A percentile compares a stretch with the other conserved stretches of the same genome.
Evolutionary conservation across 148 eudicot species (phyloP).

Genomic region (Rhododendron simsii): DNA sequence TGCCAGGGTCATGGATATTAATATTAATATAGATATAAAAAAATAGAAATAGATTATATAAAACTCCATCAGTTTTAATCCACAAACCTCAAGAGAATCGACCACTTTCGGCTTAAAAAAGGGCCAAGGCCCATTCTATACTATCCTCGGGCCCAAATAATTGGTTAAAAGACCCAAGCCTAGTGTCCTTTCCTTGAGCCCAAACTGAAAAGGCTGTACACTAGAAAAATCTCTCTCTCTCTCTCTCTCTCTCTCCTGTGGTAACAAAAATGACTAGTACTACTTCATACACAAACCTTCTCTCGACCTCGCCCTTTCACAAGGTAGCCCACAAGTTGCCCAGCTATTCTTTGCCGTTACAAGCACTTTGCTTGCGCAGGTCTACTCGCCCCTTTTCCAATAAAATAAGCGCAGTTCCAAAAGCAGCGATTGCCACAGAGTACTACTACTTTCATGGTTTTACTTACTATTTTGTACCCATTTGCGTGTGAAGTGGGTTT

Average conservation of each 20-base stretch:
- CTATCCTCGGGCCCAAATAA: background rate
- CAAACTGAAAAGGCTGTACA: background rate
- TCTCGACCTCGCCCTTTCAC: background rate
- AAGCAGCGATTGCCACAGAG: background rate
- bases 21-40: too few relatives aligned
- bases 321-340: background rate
- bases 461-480: too few relatives aligned
- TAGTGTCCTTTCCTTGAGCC: background rate
- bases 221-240: background rate
- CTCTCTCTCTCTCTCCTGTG: too few relatives aligned
- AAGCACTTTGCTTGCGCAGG: slow-evolving; percentile 2
- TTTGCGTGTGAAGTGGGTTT: background rate
- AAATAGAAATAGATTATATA: background rate
- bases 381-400: background rate
- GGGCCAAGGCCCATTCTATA: background rate
- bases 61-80: background rate
- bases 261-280: background rate
- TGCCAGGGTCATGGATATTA: too few relatives aligned
- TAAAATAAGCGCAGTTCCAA: background rate
- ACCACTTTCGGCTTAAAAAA: background rate
- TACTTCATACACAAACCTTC: background rate
- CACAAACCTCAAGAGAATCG: background rate
- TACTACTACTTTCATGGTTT: background rate
- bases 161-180: background rate
- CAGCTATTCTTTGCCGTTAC: background rate